phyloP scores from a whole-genome alignment of 768 basidiomycete genomes.

The Chalciporus sphaerocephalus region DNA sequence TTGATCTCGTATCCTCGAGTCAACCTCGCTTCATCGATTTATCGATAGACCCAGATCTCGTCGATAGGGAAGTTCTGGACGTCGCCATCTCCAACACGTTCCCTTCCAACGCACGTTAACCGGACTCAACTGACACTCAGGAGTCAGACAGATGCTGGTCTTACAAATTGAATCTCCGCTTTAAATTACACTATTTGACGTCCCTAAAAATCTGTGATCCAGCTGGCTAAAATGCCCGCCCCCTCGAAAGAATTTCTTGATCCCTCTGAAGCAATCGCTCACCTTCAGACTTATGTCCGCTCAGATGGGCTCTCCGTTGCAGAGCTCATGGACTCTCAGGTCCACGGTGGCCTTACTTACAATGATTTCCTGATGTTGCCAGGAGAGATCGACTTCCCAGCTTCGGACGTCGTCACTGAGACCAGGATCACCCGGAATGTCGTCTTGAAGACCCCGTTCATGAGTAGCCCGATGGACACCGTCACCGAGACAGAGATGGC shows the following conservation, averaged over 20 bases:
- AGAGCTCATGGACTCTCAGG: constrained; percentile 83
- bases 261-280: constrained; percentile 67
- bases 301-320: constrained; percentile 79
- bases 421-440: constrained; percentile 88
- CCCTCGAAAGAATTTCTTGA: constrained; percentile 47
- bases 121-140: no score
- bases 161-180: constrained; percentile 15
- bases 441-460: constrained; percentile 87
- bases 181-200: constrained; percentile 6
- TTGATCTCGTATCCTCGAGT: neutral
- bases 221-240: constrained; percentile 34
- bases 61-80: neutral
- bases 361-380: constrained; percentile 95
- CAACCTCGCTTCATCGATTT: neutral
- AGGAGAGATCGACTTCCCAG: constrained; percentile 92
- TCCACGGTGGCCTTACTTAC: constrained; percentile 93
- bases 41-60: neutral
- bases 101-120: no score
- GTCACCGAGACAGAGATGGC: constrained; percentile 96
- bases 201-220: neutral
- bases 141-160: no score
- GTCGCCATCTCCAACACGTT: neutral
- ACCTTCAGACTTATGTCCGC: constrained; percentile 65
- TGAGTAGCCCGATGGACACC: constrained; percentile 99
- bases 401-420: constrained; percentile 75